Evolutionary conservation across 2,329 filamentous ascomycete species (phyloP).

Genomic region (Graphilbum fragrans): DNA sequence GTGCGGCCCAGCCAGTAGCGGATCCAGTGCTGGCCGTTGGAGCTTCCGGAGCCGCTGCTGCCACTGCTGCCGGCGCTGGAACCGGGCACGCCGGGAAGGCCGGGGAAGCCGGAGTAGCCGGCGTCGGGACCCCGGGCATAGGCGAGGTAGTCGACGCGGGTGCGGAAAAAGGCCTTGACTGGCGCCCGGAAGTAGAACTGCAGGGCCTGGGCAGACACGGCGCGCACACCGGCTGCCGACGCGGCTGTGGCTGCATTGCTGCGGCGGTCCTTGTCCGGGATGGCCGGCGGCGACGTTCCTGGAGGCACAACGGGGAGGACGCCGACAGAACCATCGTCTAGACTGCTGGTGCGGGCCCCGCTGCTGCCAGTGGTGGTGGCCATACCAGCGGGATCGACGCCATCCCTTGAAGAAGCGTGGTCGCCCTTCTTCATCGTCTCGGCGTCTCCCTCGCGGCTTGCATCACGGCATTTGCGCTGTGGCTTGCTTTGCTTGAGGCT

Average conservation of each 20-base stretch:
- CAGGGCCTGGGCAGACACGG: slow-evolving; percentile 69
- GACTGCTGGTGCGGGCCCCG: background rate
- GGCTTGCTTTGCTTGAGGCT: too few relatives aligned
- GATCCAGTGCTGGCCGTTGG: slow-evolving; percentile 16
- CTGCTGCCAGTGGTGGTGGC: background rate
- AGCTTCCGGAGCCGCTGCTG: slow-evolving; percentile 17
- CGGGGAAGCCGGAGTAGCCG: slow-evolving; percentile 14
- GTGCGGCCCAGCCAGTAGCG: slow-evolving; percentile 47
- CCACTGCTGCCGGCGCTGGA: slow-evolving; percentile 8
- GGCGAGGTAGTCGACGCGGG: slow-evolving; percentile 69
- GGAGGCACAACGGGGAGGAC: slow-evolving; percentile 33
- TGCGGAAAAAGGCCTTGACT: slow-evolving; percentile 85
- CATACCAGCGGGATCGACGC: too few relatives aligned
- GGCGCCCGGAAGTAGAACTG: slow-evolving; percentile 88
- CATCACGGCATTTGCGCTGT: too few relatives aligned
- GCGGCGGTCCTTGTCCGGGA: slow-evolving; percentile 33
- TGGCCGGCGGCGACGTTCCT: slow-evolving; percentile 11
- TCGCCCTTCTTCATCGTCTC: slow-evolving; percentile 9
- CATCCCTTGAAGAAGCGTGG: slow-evolving; percentile 6
- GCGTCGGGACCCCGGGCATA: slow-evolving; percentile 36
- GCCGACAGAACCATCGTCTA: slow-evolving; percentile 1
- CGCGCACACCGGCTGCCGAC: slow-evolving; percentile 76
- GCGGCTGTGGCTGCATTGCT: slow-evolving; percentile 55
- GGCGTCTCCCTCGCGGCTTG: too few relatives aligned
- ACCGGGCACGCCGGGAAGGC: background rate